Percentiles rank a stretch among this genome's conserved stretches.
These are phyloP conservation scores for Asterophora lycoperdoides DNA, from an alignment of 768 basidiomycete genomes.

Conservation along the genomic window DNA sequence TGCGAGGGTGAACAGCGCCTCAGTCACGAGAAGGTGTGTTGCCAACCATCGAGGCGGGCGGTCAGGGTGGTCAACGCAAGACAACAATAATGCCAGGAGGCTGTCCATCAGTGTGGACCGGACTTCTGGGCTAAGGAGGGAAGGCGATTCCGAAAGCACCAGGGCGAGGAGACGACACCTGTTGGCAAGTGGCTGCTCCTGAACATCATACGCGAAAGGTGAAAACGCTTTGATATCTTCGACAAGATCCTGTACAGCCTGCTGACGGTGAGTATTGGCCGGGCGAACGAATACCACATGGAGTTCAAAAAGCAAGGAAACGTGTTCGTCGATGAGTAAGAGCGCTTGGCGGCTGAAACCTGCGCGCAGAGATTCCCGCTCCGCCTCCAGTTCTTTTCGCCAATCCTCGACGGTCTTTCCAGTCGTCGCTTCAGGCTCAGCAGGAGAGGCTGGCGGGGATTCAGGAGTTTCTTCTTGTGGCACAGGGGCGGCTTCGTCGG, in stretches of 20 bases:
- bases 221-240: slow-evolving; percentile 74
- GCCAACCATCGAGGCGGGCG: slow-evolving; percentile 85
- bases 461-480: slow-evolving; percentile 22
- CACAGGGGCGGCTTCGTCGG: slow-evolving; percentile 24
- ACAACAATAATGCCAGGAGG: slow-evolving; percentile 62
- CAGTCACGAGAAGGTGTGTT: slow-evolving; percentile 78
- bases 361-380: slow-evolving; percentile 61
- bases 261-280: slow-evolving; percentile 51
- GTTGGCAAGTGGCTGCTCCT: slow-evolving; percentile 75
- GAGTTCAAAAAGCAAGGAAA: slow-evolving; percentile 86
- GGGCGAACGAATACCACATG: slow-evolving; percentile 75
- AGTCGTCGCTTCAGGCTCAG: slow-evolving; percentile 8
- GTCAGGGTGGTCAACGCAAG: slow-evolving; percentile 46
- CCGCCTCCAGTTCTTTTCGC: slow-evolving; percentile 59
- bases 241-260: slow-evolving; percentile 68
- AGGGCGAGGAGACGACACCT: slow-evolving; percentile 84
- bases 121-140: slow-evolving; percentile 50
- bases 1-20: slow-evolving; percentile 72
- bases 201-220: slow-evolving; percentile 57
- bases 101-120: slow-evolving; percentile 60
- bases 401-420: slow-evolving; percentile 59
- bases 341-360: slow-evolving; percentile 68
- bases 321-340: slow-evolving; percentile 78
- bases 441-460: slow-evolving; percentile 17
- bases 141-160: slow-evolving; percentile 70